Evolutionary conservation across 1,284 basidiomycete species (phyloP).

Genomic region (Leccinum subrobustum): DNA sequence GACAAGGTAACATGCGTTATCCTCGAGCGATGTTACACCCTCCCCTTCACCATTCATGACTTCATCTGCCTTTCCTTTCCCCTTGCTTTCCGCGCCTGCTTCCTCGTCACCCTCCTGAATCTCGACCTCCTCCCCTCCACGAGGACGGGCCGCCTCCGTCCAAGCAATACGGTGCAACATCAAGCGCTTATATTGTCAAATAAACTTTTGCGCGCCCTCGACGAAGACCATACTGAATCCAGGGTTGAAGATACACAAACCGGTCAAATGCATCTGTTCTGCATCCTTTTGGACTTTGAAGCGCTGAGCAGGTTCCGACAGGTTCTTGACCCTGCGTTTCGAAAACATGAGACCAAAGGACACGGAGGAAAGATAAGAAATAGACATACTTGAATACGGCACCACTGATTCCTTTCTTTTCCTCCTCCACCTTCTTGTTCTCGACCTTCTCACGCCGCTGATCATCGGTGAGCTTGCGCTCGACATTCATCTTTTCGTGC

Average conservation of each 20-base stretch:
- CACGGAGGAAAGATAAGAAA: neutral
- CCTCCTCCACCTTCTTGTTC: constrained; percentile 80
- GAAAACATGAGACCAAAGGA: constrained; percentile 1
- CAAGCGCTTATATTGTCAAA: constrained; percentile 86
- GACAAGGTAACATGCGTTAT: constrained; percentile 88
- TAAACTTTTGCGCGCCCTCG: constrained; percentile 86
- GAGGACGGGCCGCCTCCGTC: constrained; percentile 87
- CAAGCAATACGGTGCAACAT: constrained; percentile 91
- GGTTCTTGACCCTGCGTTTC: constrained; percentile 70
- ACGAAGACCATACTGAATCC: constrained; percentile 90
- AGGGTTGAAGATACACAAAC: constrained; percentile 88
- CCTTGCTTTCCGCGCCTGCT: constrained; percentile 38
- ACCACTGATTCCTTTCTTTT: constrained; percentile 83
- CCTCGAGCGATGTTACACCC: constrained; percentile 55
- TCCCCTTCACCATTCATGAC: constrained; percentile 13
- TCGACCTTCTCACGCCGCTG: constrained; percentile 86
- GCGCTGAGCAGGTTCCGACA: constrained; percentile 90
- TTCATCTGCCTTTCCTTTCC: constrained; percentile 28
- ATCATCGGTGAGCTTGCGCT: constrained; percentile 89
- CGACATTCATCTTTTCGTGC: constrained; percentile 92
- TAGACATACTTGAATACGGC: constrained; percentile 85
- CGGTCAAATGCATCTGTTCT: constrained; percentile 85
- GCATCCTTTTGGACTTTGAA: constrained; percentile 98
- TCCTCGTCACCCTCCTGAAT: constrained; percentile 52
- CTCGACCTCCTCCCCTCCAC: constrained; percentile 68